These are phyloP conservation scores for Microcera coccophila DNA, from an alignment of 2,329 filamentous ascomycete genomes.

Conservation along the genomic window DNA sequence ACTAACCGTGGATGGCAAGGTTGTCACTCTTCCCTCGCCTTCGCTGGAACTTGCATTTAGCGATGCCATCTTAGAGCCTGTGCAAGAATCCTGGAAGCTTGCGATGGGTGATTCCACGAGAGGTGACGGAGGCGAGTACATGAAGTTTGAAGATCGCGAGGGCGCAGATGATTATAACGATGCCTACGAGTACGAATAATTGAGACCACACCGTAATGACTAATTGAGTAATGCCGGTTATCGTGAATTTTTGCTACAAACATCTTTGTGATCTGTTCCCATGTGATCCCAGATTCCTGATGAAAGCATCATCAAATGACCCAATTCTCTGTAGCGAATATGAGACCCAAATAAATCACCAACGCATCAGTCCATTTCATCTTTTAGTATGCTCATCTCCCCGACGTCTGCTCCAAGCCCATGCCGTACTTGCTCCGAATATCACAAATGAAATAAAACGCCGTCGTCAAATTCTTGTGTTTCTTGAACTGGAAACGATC, in stretches of 20 bases:
- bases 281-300: not conserved
- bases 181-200: slow-evolving; percentile 40
- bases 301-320: not conserved
- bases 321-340: not conserved
- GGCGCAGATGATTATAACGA: slow-evolving; percentile 56
- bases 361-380: no score
- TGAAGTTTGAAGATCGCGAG: slow-evolving; percentile 76
- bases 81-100: slow-evolving; percentile 66
- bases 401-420: no score
- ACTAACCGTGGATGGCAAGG: slow-evolving; percentile 35
- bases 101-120: slow-evolving; percentile 49
- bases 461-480: no score
- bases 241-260: not conserved
- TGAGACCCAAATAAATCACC: not conserved
- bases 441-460: no score
- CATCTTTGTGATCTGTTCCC: not conserved
- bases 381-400: not conserved
- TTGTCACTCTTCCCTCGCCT: slow-evolving; percentile 56
- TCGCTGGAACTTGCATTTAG: slow-evolving; percentile 68
- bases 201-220: not conserved
- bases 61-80: slow-evolving; percentile 63
- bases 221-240: not conserved
- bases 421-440: no score
- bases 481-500: no score
- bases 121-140: slow-evolving; percentile 53